Conservation (phyloP, 179 eudicot species). For the Corrigiola litoralis region DNA sequence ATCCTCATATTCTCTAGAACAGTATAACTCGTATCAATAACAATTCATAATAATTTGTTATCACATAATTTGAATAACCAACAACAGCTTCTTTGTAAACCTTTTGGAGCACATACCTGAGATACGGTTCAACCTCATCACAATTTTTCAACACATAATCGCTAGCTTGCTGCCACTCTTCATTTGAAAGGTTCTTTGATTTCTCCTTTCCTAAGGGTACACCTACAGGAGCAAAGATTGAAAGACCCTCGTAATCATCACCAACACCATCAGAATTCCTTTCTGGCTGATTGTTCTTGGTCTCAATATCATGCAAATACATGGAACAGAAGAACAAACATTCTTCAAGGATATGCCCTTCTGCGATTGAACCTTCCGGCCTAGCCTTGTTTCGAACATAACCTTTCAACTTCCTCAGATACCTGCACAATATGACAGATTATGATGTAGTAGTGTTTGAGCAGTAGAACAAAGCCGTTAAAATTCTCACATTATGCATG, state of each 20-base stretch:
- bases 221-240: background rate
- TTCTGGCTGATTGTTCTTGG: background rate
- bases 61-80: too few relatives aligned
- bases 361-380: slow-evolving; percentile 23
- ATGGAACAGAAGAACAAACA: slow-evolving; percentile 16
- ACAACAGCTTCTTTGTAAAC: background rate
- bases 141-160: background rate
- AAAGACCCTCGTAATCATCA: background rate
- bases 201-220: background rate
- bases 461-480: background rate
- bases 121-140: background rate
- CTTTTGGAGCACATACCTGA: too few relatives aligned
- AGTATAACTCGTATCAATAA: background rate
- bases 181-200: background rate
- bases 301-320: slow-evolving; percentile 5
- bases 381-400: slow-evolving; percentile 16
- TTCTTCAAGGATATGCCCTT: slow-evolving; percentile 19
- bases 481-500: background rate
- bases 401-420: slow-evolving; percentile 1
- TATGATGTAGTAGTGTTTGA: background rate
- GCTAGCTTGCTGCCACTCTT: background rate
- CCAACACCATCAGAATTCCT: background rate
- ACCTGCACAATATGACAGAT: background rate
- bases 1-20: background rate
- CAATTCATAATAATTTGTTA: background rate